phyloP scores from a whole-genome alignment of 306 rosid species.

The Vigna radiata region DNA sequence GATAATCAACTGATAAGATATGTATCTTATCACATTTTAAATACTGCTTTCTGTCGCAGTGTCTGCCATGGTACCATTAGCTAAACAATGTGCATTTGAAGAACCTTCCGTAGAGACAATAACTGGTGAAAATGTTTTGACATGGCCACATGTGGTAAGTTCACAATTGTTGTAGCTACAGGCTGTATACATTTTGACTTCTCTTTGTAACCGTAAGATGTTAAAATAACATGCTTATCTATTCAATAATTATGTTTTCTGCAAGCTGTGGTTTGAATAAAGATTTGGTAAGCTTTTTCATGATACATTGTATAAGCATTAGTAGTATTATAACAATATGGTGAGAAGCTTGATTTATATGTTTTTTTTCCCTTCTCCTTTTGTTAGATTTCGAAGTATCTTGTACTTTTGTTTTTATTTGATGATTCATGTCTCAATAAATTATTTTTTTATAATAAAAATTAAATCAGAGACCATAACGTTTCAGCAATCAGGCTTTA shows the following conservation, averaged over 20 bases:
- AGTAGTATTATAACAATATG: neutral
- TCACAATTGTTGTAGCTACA: conserved; percentile 10
- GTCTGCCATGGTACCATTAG: conserved; percentile 96
- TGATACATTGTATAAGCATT: neutral
- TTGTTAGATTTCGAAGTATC: neutral
- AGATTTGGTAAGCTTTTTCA: conserved; percentile 26
- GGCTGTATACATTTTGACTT: conserved; percentile 18
- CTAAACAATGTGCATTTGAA: conserved; percentile 98
- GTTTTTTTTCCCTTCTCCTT: neutral
- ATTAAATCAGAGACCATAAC: neutral
- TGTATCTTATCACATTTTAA: neutral
- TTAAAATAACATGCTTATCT: conserved; percentile 26
- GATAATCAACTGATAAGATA: neutral
- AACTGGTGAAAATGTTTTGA: conserved; percentile 88
- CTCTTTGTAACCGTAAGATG: conserved; percentile 16
- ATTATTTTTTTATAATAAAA: neutral
- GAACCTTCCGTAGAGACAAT: conserved; percentile 97
- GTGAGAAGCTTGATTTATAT: neutral
- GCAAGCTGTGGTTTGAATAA: conserved; percentile 35
- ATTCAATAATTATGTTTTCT: neutral
- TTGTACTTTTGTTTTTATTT: neutral
- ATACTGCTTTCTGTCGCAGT: conserved; percentile 60
- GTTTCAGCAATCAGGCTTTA: neutral
- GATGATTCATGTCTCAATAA: neutral
- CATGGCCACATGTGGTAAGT: conserved; percentile 98